Conservation (phyloP, 208 protist genomes). For the Porcisia deanei region DNA sequence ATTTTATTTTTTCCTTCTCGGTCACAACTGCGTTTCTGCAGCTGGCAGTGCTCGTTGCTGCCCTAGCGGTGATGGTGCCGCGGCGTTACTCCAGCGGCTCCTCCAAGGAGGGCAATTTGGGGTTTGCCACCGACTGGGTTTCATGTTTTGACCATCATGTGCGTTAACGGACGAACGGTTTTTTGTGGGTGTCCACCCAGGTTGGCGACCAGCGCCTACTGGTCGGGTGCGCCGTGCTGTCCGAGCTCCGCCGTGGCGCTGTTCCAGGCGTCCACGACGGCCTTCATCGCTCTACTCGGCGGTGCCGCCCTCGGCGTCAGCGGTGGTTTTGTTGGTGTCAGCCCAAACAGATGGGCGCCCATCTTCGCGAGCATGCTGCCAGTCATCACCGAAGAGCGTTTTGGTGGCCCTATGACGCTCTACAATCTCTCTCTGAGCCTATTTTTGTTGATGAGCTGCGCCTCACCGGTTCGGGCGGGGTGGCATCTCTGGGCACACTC, state of each 20-base stretch:
- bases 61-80: conserved; percentile 13
- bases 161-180: neutral
- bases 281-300: conserved; percentile 1
- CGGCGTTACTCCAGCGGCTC: neutral
- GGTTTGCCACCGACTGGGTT: conserved; percentile 3
- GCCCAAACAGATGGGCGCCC: neutral
- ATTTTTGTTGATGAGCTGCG: conserved; percentile 8
- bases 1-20: conserved; percentile 16
- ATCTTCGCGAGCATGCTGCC: no score
- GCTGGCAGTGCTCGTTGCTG: conserved; percentile 11
- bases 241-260: neutral
- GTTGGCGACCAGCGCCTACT: neutral
- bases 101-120: neutral
- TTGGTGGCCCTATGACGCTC: neutral
- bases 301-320: conserved; percentile 3
- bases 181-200: conserved; percentile 2
- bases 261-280: conserved; percentile 10
- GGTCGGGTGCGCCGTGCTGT: neutral
- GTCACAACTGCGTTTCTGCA: conserved; percentile 7
- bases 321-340: neutral
- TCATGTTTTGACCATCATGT: neutral
- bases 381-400: neutral
- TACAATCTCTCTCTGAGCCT: conserved; percentile 19
- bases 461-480: conserved; percentile 24
- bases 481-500: conserved; percentile 3